Evolutionary conservation across 352 stramenopile genomes (phyloP).

Genomic region (Paralagenidium karlingii): DNA sequence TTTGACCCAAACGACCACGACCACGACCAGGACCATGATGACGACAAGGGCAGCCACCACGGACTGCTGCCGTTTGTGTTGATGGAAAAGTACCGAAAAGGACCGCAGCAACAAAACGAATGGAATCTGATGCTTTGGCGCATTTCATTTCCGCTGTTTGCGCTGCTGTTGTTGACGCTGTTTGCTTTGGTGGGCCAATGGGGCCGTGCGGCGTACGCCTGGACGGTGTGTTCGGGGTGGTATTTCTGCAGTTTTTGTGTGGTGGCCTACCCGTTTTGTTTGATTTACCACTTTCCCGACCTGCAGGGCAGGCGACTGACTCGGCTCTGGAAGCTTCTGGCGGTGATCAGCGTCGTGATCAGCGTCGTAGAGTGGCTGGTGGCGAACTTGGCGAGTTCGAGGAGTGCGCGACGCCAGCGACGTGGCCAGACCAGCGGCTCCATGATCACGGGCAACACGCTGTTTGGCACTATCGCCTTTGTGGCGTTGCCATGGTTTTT

Average conservation of each 20-base stretch:
- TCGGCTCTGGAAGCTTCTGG: conserved; percentile 36
- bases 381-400: too few species aligned
- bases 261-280: conserved; percentile 53
- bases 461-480: conserved; percentile 60
- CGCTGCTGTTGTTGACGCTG: conserved; percentile 61
- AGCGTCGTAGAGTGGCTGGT: conserved; percentile 46
- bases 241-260: conserved; percentile 68
- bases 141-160: conserved; percentile 65
- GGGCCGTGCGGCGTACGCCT: conserved; percentile 48
- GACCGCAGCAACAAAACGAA: conserved; percentile 60
- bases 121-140: conserved; percentile 75
- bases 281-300: conserved; percentile 55
- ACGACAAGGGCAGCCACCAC: too few species aligned
- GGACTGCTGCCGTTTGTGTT: conserved; percentile 52
- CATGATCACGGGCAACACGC: conserved; percentile 52
- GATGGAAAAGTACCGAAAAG: conserved; percentile 58
- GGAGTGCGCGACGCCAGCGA: too few species aligned
- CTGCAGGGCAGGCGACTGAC: conserved; percentile 15
- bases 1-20: too few species aligned
- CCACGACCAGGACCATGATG: too few species aligned
- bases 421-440: background rate
- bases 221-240: conserved; percentile 60
- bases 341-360: conserved; percentile 26
- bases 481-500: conserved; percentile 62
- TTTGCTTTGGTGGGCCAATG: conserved; percentile 49